These are phyloP conservation scores for Ophiostoma ips DNA, from an alignment of 2,329 filamentous ascomycete species.

Conservation along the genomic window DNA sequence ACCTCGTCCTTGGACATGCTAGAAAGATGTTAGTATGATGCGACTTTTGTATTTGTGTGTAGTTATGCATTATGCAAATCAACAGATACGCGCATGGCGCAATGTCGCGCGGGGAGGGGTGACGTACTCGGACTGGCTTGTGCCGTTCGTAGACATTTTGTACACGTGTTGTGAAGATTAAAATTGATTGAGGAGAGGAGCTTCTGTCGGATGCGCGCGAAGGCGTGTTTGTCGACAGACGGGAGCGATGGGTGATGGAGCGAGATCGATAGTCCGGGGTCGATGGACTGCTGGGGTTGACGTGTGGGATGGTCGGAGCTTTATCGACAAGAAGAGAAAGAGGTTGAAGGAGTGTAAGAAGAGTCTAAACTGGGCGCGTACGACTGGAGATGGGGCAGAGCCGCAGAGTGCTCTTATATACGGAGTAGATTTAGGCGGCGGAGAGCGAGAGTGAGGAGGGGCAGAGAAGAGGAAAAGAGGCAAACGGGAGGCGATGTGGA, in stretches of 20 bases:
- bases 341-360: not conserved
- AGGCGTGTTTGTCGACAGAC: not conserved
- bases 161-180: not conserved
- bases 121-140: conserved; percentile 6
- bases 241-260: not conserved
- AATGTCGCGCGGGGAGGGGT: not conserved
- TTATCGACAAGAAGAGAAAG: too few relatives aligned
- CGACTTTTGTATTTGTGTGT: too few relatives aligned
- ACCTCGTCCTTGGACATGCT: conserved; percentile 76
- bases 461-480: not conserved
- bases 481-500: not conserved
- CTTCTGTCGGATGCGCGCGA: not conserved
- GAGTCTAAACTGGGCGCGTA: not conserved
- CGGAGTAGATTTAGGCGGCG: not conserved
- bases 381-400: not conserved
- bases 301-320: not conserved
- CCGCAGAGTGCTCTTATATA: too few relatives aligned
- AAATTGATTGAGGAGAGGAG: not conserved
- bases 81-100: not conserved
- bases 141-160: conserved; percentile 11
- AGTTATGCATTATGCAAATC: not conserved
- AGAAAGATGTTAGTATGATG: conserved; percentile 17
- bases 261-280: not conserved
- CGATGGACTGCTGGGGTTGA: not conserved
- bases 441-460: not conserved